Percentiles rank a stretch among this genome's conserved stretches.
These are phyloP conservation scores for Phytophthora pisi DNA, from an alignment of 352 stramenopile genomes.

Conservation along the genomic window DNA sequence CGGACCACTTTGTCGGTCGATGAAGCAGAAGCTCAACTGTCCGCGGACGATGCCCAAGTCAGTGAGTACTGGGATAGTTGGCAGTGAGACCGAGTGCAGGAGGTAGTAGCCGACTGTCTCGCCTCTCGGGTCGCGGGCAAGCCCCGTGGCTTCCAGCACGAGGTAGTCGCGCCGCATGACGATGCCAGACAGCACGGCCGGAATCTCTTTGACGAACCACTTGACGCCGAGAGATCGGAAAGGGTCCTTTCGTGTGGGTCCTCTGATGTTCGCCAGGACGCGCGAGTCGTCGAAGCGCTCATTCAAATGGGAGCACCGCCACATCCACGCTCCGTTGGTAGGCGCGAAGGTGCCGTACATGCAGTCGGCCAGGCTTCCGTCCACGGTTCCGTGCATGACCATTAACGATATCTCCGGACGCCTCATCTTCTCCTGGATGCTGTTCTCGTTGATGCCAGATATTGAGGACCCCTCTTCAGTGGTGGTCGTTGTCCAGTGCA, in stretches of 20 bases:
- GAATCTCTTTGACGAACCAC: constrained; percentile 58
- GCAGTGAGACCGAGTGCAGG: constrained; percentile 57
- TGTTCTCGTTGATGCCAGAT: neutral
- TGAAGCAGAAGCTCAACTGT: constrained; percentile 55
- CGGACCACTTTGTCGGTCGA: constrained; percentile 37
- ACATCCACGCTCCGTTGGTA: constrained; percentile 46
- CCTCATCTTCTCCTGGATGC: constrained; percentile 29
- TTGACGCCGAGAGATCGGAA: constrained; percentile 60
- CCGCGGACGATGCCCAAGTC: constrained; percentile 51
- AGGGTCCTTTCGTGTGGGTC: constrained; percentile 42
- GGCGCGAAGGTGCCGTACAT: constrained; percentile 50
- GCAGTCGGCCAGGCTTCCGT: constrained; percentile 50
- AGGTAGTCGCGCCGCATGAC: constrained; percentile 54
- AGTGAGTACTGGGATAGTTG: constrained; percentile 38
- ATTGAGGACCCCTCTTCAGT: constrained; percentile 4
- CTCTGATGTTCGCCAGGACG: constrained; percentile 43
- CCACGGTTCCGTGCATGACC: constrained; percentile 39
- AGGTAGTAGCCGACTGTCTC: constrained; percentile 51
- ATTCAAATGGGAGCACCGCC: constrained; percentile 49
- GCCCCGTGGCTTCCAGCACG: constrained; percentile 50
- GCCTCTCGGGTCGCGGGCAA: constrained; percentile 42
- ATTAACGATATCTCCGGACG: constrained; percentile 42
- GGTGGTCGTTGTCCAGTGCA: neutral
- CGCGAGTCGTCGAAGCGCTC: constrained; percentile 55
- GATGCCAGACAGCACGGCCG: constrained; percentile 44